A percentile compares a stretch with the other conserved stretches of the same genome.
Evolutionary conservation across 495 filamentous ascomycete genomes (phyloP).

Genomic region (Cercophora scortea): DNA sequence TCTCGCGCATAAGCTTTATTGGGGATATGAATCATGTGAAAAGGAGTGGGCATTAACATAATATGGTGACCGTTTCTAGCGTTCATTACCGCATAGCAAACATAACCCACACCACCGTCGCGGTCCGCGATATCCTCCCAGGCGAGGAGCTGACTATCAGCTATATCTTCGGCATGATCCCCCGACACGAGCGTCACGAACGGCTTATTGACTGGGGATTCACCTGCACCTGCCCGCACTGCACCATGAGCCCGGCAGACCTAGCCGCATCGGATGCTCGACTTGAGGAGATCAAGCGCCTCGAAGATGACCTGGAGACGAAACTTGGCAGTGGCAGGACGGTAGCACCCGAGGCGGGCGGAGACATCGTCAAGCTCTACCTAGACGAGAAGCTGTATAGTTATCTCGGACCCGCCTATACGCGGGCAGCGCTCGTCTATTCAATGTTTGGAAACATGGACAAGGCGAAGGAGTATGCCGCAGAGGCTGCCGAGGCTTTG

Average conservation of each 20-base stretch:
- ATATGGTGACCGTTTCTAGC: slow-evolving; percentile 7
- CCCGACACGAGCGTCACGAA: slow-evolving; percentile 21
- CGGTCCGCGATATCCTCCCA: slow-evolving; percentile 27
- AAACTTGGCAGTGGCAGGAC: slow-evolving; percentile 14
- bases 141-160: slow-evolving; percentile 36
- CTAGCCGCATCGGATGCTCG: slow-evolving; percentile 25
- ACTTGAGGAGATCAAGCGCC: slow-evolving; percentile 21
- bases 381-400: slow-evolving; percentile 26
- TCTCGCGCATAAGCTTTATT: too few species aligned
- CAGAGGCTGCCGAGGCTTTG: slow-evolving; percentile 22
- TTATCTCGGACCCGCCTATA: slow-evolving; percentile 30
- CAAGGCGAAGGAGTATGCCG: slow-evolving; percentile 25
- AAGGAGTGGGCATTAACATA: too few species aligned
- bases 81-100: slow-evolving; percentile 32
- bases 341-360: slow-evolving; percentile 26
- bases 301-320: slow-evolving; percentile 29
- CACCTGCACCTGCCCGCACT: slow-evolving; percentile 30
- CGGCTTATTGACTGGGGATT: slow-evolving; percentile 33
- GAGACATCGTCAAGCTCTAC: slow-evolving; percentile 24
- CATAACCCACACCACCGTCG: slow-evolving; percentile 31
- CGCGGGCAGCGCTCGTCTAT: slow-evolving; percentile 33
- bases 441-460: slow-evolving; percentile 32
- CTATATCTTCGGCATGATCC: slow-evolving; percentile 27
- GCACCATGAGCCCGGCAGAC: slow-evolving; percentile 14
- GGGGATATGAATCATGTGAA: too few species aligned